Evolutionary conservation across 805 yeast genomes (phyloP).

Genomic region (Komagataella kurtzmanii): DNA sequence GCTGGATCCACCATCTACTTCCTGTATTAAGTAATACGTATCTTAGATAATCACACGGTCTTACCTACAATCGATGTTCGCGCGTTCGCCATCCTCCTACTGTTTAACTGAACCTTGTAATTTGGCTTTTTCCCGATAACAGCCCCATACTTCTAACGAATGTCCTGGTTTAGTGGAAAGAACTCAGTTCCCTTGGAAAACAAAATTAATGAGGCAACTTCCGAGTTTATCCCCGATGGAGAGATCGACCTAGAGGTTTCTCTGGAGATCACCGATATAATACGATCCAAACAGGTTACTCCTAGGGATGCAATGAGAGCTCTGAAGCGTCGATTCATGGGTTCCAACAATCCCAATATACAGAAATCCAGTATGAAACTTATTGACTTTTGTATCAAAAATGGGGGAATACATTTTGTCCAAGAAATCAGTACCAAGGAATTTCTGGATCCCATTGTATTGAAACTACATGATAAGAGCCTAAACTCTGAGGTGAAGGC

Average conservation of each 20-base stretch:
- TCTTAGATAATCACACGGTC: not conserved
- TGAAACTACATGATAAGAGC: constrained; percentile 17
- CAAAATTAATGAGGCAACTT: constrained; percentile 65
- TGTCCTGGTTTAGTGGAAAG: constrained; percentile 40
- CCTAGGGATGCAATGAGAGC: constrained; percentile 77
- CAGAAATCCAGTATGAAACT: constrained; percentile 65
- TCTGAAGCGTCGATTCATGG: constrained; percentile 59
- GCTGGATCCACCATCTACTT: constrained; percentile 10
- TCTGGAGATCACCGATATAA: constrained; percentile 76
- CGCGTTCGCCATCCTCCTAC: not conserved
- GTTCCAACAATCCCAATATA: constrained; percentile 64
- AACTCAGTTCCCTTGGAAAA: constrained; percentile 34
- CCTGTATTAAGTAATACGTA: not conserved
- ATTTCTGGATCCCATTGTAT: constrained; percentile 69
- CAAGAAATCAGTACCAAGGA: constrained; percentile 72
- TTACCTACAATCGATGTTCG: not conserved
- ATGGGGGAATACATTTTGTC: constrained; percentile 81
- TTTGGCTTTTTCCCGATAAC: not conserved
- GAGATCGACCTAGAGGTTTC: constrained; percentile 64
- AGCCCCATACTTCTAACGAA: constrained; percentile 6
- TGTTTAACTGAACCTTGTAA: not conserved
- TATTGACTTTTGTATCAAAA: constrained; percentile 79
- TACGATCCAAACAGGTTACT: constrained; percentile 67
- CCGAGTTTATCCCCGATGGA: constrained; percentile 85
- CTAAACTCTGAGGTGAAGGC: constrained; percentile 40